Base-by-base conservation (phyloP, 192 early-diverging fungal species). In the Gaertneriomyces sp. region DNA sequence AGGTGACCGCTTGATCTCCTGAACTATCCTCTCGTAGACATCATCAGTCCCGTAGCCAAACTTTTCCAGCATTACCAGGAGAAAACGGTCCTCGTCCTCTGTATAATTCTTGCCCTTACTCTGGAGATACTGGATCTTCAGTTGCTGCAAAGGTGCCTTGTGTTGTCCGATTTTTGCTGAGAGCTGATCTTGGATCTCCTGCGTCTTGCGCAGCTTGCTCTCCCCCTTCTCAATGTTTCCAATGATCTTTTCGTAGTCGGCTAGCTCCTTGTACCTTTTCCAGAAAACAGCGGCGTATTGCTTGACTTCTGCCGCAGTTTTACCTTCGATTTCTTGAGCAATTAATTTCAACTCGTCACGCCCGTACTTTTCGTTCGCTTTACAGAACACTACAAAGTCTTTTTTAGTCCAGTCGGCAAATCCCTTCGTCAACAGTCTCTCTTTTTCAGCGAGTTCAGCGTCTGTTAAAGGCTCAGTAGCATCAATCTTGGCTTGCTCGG, bases 51-150 rank as follows among this genome's bases (percentile, higher is more conserved):
- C 92, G 58, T 93, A 93, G 4, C 95, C 94, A 65, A 90, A 88
- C 58, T 87, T 90, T 19, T 93, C 90, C 56, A 97, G 75, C 65
- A 82, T 84, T 11, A 99, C 91, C 46, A 99, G 76, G 75, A 99
- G 74, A 72, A 95, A 99, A 17, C 96, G 89, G 74, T 99, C 96
- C 77, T 99, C 96, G 38, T 96, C 94, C 66, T 99, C 96, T 0
- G 94, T 94, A 71, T 85, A 95, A 42, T 89, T 90, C 72, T 92
- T 92, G 46, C 94, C 93, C 56, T 88, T 93, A 57, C 86, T 89
- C 61, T 91, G 88, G 57, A 86, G 89, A 74, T 98, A 98, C 6
- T 87, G 83, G 38, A 99, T 88, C 73, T 84, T 84, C 60, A 99
- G 77, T 64, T 99, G 91, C 64, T 93, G 92, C 42, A 95, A 76